Base-by-base conservation (phyloP, 805 yeast species). In the Teunomyces stri region DNA sequence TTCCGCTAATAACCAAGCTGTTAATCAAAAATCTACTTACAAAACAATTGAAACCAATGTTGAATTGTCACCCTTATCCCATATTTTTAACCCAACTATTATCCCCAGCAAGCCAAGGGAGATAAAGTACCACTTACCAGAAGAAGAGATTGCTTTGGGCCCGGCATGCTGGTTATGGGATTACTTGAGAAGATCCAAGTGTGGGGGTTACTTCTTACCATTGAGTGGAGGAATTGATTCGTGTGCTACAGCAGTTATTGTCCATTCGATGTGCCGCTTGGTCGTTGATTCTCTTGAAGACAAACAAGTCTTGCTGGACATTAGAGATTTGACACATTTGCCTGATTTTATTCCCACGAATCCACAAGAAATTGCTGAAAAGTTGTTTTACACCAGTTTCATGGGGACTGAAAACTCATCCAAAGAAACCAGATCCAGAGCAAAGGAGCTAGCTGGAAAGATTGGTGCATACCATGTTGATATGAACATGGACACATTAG, bases 81-180 rank as follows among this genome's bases (percentile, higher is more conserved):
- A 78, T 37, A 73, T 80, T 33, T 87, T 89, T 56, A 81, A 87
- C 61, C 81, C 87, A 16, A 58, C 61, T 0, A 67, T 87, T 9
- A 65, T 59, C 9, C 96, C 97, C 15, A 68, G 94, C 0, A 59
- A 60, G 16, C 59, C 78, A 1, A 62, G 67, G 18, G 73, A 70
- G 4, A 75, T 85, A 38, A 76, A 75, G 33, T 85, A 86, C 58
- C 95, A 87, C 66, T 60, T 72, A 2, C 97, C 99, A 2, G 96
- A 91, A 60, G 97, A 94, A 68, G 99, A 94, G 66, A 92, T 94
- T 54, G 97, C 98, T 0, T 72, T 88, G 38, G 99, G 99, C 0
- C 99, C 99, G 0, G 99, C 99, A 0, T 94, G 99, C 65, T 94
- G 99, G 99, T 68, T 94, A 53, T 94, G 99, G 99, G 99, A 94